These are phyloP conservation scores for Calonectria pauciramosa DNA, from an alignment of 2,329 filamentous ascomycete genomes.

Conservation along the genomic window DNA sequence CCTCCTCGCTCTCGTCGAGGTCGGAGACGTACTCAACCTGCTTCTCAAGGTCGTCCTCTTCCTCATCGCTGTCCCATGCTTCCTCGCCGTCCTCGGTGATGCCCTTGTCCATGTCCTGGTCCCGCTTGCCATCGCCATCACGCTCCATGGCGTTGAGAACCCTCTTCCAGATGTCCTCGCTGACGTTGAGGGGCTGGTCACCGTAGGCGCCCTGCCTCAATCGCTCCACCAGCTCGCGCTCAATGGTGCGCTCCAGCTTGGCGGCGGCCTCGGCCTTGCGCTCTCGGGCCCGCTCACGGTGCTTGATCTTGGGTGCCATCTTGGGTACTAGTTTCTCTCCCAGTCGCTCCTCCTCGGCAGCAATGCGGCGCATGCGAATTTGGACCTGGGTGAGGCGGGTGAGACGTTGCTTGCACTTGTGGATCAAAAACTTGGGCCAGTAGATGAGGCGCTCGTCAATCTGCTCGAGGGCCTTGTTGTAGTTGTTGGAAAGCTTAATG, in stretches of 20 bases:
- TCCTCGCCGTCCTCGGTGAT: slow-evolving; percentile 83
- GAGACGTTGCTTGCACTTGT: slow-evolving; percentile 97
- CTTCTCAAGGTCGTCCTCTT: slow-evolving; percentile 81
- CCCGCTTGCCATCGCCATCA: slow-evolving; percentile 84
- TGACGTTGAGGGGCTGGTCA: slow-evolving; percentile 93
- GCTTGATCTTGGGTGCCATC: slow-evolving; percentile 89
- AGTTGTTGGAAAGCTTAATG: slow-evolving; percentile 91
- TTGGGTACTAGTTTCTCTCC: slow-evolving; percentile 91
- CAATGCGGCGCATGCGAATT: slow-evolving; percentile 83
- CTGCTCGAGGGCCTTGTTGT: slow-evolving; percentile 88
- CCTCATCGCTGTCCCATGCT: slow-evolving; percentile 74
- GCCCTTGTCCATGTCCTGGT: slow-evolving; percentile 91
- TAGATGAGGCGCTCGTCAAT: slow-evolving; percentile 90
- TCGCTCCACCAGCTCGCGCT: slow-evolving; percentile 92
- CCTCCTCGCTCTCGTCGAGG: slow-evolving; percentile 86
- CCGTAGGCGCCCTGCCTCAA: slow-evolving; percentile 94
- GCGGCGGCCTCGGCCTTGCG: slow-evolving; percentile 85
- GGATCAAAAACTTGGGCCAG: slow-evolving; percentile 93
- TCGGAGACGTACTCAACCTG: slow-evolving; percentile 95
- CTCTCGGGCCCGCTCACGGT: slow-evolving; percentile 81
- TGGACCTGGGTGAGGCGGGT: slow-evolving; percentile 93
- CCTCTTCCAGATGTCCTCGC: slow-evolving; percentile 97
- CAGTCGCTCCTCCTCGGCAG: slow-evolving; percentile 88
- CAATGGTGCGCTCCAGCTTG: slow-evolving; percentile 95
- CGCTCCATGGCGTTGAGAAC: slow-evolving; percentile 92